Base-by-base conservation (phyloP, 2,329 filamentous ascomycete species). In the Stachybotrys elegans region DNA sequence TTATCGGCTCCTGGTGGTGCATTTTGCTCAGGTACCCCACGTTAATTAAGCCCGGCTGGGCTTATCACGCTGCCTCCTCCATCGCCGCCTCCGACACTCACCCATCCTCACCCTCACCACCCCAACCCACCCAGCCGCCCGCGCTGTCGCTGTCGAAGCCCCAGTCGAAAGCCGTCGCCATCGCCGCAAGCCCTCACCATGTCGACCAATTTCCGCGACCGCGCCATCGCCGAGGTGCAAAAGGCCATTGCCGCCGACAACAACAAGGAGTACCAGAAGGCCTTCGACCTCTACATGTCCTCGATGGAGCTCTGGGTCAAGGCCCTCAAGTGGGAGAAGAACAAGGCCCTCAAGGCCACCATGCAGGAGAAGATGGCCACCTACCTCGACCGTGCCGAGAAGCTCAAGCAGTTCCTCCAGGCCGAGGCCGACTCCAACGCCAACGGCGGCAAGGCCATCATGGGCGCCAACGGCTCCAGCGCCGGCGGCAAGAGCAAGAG, bases 291-390 rank as follows among this genome's bases (percentile, higher is more conserved):
- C 51, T 98, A 98, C 79, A 96, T 95, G 74, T 84, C 89, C 55
- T 85, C 92, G 42, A 86, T 98, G 56, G 92, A 98, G 70, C 82
- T 97, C 46, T 98, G 97, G 76, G 95, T 98, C 87, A 86, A 97
- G 49, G 93, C 93, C 25, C 78, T 98, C 48, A 98, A 98, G 76
- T 98, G 92, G 92, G 93, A 98, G 73, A 98, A 97, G 79, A 97
- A 96, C 71, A 83, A 87, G 51, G 92, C 91, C 57, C 91, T 89
- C 51, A 97, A 97, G 75, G 90, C 94, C 63, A 95, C 95, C 80
- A 96, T 98, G 67, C 86, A 93, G 56, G 83, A 87, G 57, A 97
- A 97, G 74, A 90, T 91, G 17, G 87, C 78, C 57, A 92, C 96
- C 64, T 98, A 98, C 75, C 95, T 98, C 86, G 92, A 96, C 69